Percentiles rank a stretch among this genome's conserved stretches.
Conservation (phyloP, 257 asterid species). For the Plantago ovata region DNA sequence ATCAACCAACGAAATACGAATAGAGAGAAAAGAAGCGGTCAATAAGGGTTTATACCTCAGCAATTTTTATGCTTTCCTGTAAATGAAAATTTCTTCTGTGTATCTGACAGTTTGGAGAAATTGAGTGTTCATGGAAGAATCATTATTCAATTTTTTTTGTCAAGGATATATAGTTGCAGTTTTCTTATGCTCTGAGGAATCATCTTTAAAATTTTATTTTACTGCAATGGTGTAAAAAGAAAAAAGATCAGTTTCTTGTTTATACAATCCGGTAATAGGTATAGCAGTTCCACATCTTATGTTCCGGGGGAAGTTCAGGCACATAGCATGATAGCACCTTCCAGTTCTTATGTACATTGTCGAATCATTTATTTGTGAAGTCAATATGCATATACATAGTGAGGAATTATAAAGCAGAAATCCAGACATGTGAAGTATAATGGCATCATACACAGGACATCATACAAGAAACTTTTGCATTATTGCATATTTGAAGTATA, state of each 20-base stretch:
- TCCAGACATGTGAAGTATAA: too few species aligned
- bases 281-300: too few species aligned
- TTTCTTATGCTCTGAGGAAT: not conserved
- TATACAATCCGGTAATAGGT: too few species aligned
- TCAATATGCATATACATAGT: too few species aligned
- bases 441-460: too few species aligned
- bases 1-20: constrained; percentile 5
- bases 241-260: too few species aligned
- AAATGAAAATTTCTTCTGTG: not conserved
- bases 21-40: constrained; percentile 4
- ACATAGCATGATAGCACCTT: too few species aligned
- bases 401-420: too few species aligned
- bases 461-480: not conserved
- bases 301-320: too few species aligned
- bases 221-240: too few species aligned
- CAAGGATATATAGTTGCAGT: not conserved
- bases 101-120: not conserved
- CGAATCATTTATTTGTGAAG: too few species aligned
- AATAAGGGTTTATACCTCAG: not conserved
- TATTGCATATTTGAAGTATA: not conserved
- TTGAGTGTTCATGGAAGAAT: not conserved
- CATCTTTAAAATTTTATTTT: not conserved
- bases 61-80: not conserved
- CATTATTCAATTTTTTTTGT: not conserved
- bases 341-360: too few species aligned